Evolutionary conservation across 352 stramenopile genomes (phyloP).

Genomic region (Phytophthora pisi): DNA sequence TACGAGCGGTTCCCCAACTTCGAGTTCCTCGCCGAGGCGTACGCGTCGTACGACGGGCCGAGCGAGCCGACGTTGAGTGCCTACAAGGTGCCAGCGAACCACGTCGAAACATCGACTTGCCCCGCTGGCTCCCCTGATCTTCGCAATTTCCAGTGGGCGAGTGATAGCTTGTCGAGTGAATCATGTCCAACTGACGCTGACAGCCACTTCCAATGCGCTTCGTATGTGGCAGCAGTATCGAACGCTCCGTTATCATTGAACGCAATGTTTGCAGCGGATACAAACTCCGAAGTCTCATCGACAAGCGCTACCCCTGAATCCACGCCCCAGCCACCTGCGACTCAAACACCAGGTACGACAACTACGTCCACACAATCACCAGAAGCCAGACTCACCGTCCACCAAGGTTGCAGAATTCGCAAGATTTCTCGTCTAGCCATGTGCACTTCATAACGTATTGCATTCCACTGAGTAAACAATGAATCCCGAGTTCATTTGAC

Average conservation of each 20-base stretch:
- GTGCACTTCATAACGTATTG: slow-evolving; percentile 4
- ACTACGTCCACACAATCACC: not conserved
- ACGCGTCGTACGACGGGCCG: slow-evolving; percentile 40
- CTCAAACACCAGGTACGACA: slow-evolving; percentile 4
- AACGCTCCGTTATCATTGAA: not conserved
- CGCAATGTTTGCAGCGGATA: slow-evolving; percentile 1
- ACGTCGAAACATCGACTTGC: slow-evolving; percentile 25
- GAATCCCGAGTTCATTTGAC: not conserved
- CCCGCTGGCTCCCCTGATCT: slow-evolving; percentile 17
- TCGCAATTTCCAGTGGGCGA: slow-evolving; percentile 11
- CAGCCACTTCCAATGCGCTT: slow-evolving; percentile 11
- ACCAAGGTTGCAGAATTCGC: slow-evolving; percentile 2
- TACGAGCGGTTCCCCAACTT: slow-evolving; percentile 45
- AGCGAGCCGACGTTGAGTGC: slow-evolving; percentile 36
- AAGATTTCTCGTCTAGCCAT: not conserved
- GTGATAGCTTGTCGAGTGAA: slow-evolving; percentile 13
- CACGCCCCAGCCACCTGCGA: not conserved
- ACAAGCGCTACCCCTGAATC: not conserved
- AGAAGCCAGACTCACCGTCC: not conserved
- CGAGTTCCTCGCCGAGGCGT: slow-evolving; percentile 55
- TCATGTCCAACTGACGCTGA: slow-evolving; percentile 7
- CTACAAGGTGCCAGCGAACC: slow-evolving; percentile 32
- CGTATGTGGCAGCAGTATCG: not conserved
- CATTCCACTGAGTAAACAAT: not conserved
- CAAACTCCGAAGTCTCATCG: not conserved